phyloP scores from a whole-genome alignment of 2,329 filamentous ascomycete genomes.

The Ampelomyces quisqualis region DNA sequence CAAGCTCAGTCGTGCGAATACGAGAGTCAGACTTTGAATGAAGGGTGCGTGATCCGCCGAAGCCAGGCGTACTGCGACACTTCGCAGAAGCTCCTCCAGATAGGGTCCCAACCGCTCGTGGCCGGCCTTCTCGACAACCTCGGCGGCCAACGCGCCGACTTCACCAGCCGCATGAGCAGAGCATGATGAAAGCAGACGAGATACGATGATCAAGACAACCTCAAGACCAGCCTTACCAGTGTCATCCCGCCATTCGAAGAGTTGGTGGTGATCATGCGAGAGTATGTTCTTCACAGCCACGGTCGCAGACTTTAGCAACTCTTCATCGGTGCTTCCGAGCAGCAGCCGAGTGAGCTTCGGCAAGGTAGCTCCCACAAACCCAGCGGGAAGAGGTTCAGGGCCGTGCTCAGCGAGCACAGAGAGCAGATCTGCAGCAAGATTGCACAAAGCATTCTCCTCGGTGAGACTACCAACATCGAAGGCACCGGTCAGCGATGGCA shows the following conservation, averaged over 20 bases:
- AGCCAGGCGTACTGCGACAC: constrained; percentile 80
- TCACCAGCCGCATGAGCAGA: constrained; percentile 95
- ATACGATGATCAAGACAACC: constrained; percentile 86
- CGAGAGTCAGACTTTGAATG: constrained; percentile 92
- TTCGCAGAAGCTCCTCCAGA: constrained; percentile 81
- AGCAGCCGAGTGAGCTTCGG: constrained; percentile 84
- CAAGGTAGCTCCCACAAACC: constrained; percentile 81
- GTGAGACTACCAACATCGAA: constrained; percentile 87
- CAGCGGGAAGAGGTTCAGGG: constrained; percentile 78
- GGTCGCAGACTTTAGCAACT: constrained; percentile 82
- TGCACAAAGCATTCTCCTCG: constrained; percentile 79
- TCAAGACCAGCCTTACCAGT: constrained; percentile 81
- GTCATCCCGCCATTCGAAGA: constrained; percentile 80
- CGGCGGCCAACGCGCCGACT: constrained; percentile 89
- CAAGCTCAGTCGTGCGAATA: constrained; percentile 88
- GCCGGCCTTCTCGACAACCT: constrained; percentile 93
- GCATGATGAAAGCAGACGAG: constrained; percentile 76
- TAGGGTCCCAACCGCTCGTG: constrained; percentile 88
- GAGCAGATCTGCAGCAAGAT: constrained; percentile 82
- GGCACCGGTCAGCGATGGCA: constrained; percentile 83
- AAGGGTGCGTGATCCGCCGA: constrained; percentile 83
- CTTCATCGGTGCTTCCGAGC: constrained; percentile 80
- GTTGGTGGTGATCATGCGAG: constrained; percentile 83
- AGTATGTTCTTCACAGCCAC: constrained; percentile 87
- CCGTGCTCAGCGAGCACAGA: constrained; percentile 79